These are phyloP conservation scores for Plectosphaerella plurivora DNA, from an alignment of 2,329 filamentous ascomycete species.

Conservation along the genomic window DNA sequence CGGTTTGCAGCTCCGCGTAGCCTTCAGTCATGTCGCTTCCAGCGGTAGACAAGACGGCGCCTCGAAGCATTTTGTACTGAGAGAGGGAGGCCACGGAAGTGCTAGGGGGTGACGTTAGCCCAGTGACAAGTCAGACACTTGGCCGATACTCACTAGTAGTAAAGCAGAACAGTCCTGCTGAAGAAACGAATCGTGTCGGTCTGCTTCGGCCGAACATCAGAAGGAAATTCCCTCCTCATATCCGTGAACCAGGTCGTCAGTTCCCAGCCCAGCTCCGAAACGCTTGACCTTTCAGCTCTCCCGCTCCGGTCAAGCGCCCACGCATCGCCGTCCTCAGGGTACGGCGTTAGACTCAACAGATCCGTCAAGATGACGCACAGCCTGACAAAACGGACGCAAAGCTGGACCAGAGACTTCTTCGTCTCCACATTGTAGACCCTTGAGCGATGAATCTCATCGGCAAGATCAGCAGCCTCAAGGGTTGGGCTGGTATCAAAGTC, in stretches of 20 bases:
- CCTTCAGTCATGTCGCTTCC: not conserved
- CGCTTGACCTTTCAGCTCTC: too few relatives aligned
- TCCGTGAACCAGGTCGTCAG: too few relatives aligned
- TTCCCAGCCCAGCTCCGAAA: too few relatives aligned
- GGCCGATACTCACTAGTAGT: not conserved
- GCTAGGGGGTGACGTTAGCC: not conserved
- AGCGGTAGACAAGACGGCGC: not conserved
- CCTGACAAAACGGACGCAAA: slow-evolving; percentile 3
- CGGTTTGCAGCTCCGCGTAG: not conserved
- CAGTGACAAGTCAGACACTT: not conserved
- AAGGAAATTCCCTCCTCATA: too few relatives aligned
- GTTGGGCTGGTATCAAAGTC: not conserved
- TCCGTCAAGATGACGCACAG: slow-evolving; percentile 8
- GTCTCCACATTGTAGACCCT: slow-evolving; percentile 8
- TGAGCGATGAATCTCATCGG: slow-evolving; percentile 8
- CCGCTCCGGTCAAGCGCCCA: not conserved
- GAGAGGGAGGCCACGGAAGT: not conserved
- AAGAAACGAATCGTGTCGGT: too few relatives aligned
- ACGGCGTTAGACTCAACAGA: not conserved
- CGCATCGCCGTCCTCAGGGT: not conserved
- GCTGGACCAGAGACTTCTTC: slow-evolving; percentile 5
- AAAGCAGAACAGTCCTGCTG: not conserved
- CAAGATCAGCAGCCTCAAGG: slow-evolving; percentile 2
- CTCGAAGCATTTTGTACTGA: not conserved
- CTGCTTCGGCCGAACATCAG: too few relatives aligned